These are phyloP conservation scores for Pyrenophora graminea DNA, from an alignment of 2,329 filamentous ascomycete genomes.

Conservation along the genomic window DNA sequence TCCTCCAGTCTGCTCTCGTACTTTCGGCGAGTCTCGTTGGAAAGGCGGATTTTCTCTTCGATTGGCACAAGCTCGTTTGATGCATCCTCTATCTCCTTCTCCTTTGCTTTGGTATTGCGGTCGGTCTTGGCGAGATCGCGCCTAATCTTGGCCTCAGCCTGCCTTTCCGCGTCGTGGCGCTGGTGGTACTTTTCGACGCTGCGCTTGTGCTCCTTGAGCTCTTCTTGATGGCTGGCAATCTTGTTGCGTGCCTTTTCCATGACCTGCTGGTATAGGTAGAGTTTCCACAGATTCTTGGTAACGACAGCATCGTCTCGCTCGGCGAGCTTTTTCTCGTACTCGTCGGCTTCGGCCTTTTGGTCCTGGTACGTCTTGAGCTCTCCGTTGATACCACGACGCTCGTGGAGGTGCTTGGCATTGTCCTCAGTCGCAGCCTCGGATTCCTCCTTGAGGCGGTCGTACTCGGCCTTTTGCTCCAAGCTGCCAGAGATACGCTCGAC, in stretches of 20 bases:
- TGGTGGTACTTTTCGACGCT: constrained; percentile 84
- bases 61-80: constrained; percentile 85
- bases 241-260: constrained; percentile 90
- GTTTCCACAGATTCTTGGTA: constrained; percentile 92
- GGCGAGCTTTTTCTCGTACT: constrained; percentile 86
- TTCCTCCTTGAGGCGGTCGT: constrained; percentile 85
- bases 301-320: constrained; percentile 91
- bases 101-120: constrained; percentile 80
- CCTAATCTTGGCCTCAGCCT: constrained; percentile 77
- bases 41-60: constrained; percentile 84
- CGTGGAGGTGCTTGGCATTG: constrained; percentile 83
- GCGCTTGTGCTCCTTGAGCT: constrained; percentile 88
- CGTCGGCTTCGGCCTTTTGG: constrained; percentile 94
- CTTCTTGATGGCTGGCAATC: constrained; percentile 92
- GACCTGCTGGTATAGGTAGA: constrained; percentile 90
- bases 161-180: constrained; percentile 77
- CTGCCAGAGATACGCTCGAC: constrained; percentile 98
- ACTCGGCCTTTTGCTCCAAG: constrained; percentile 90
- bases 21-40: constrained; percentile 69
- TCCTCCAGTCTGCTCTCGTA: constrained; percentile 70
- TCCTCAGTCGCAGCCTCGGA: constrained; percentile 86
- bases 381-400: constrained; percentile 91
- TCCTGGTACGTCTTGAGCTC: constrained; percentile 98
- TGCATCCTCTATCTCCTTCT: constrained; percentile 84
- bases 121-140: constrained; percentile 82